Base-by-base conservation (phyloP, 2,329 filamentous ascomycete genomes). In the Dothideomycetes sp. region DNA sequence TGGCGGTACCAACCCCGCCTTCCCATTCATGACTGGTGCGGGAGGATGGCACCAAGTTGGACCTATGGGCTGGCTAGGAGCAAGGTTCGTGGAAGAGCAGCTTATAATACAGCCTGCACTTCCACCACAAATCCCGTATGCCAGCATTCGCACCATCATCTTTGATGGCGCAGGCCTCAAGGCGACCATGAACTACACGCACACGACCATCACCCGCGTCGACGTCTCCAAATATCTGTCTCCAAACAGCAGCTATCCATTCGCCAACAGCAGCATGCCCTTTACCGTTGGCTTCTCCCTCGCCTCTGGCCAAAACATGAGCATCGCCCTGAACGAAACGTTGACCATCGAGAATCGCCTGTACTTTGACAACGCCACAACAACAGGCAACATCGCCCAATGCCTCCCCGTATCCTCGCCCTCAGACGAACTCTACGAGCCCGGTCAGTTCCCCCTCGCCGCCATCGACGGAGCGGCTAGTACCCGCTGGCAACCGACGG, bases 1-100 rank as follows among this genome's bases (percentile, higher is more conserved):
- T 40, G 79, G 79, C 14, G 76, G 75, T 24, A 78, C 75, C 0
- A 76, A 82, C 44, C 78, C 80, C 0, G 79, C 79, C 0, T 84
- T 72, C 49, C 79, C 80, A 0, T 84, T 84, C 61, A 59, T 84
- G 17, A 84, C 80, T 0, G 80, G 80, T 3, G 75, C 80, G 51
- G 80, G 80, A 15, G 80, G 80, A 38, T 73, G 77, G 11, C 73
- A 81, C 47, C 79, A 81, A 53, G 73, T 83, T 17, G 72, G 71
- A 1, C 66, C 81, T 2, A 82, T 78, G 48, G 80, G 79, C 0
- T 84, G 79, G 52, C 66, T 83, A 0, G 79, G 80, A 2, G 63
- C 81, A 3, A 69, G 77, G 10, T 62, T 79, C 2, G 66, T 73
- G 34, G 66, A 77, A 2, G 73, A 77, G 43, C 65, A 66, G 12